A percentile compares a stretch with the other conserved stretches of the same genome.
Evolutionary conservation across 257 asterid genomes (phyloP).

Genomic region (Scutellaria barbata): DNA sequence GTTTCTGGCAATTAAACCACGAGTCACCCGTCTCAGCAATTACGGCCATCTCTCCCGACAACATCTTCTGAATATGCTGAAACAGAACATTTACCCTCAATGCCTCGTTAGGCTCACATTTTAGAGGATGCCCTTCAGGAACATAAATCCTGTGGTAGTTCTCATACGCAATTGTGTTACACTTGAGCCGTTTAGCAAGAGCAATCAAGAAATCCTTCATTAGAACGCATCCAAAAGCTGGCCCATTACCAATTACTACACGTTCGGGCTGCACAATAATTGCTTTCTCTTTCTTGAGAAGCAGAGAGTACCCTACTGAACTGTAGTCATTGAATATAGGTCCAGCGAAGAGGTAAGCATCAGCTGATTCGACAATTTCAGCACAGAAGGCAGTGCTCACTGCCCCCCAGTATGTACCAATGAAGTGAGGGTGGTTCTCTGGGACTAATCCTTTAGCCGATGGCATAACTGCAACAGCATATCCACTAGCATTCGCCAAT

Average conservation of each 20-base stretch:
- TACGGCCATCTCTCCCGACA: conserved; percentile 64
- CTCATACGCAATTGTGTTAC: conserved; percentile 72
- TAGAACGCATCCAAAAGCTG: conserved; percentile 72
- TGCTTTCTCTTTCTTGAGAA: conserved; percentile 82
- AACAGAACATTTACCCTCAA: conserved; percentile 77
- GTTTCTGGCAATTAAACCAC: conserved; percentile 86
- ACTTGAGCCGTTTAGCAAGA: conserved; percentile 61
- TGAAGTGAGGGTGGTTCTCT: conserved; percentile 74
- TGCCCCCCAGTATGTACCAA: conserved; percentile 89
- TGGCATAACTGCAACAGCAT: conserved; percentile 74
- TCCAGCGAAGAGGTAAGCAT: conserved; percentile 81
- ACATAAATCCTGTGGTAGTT: conserved; percentile 76
- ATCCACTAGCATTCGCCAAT: conserved; percentile 65
- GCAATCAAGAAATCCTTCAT: conserved; percentile 79
- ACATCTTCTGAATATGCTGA: conserved; percentile 70
- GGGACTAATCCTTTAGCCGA: conserved; percentile 84
- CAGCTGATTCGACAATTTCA: conserved; percentile 84
- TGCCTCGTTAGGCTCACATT: conserved; percentile 59
- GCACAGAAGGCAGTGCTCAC: conserved; percentile 85
- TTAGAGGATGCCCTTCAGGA: conserved; percentile 68
- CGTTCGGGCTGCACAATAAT: conserved; percentile 79
- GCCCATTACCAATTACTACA: conserved; percentile 65
- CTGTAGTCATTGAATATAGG: conserved; percentile 84
- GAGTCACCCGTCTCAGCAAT: conserved; percentile 91
- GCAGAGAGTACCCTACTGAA: conserved; percentile 82